Conservation (phyloP, 768 basidiomycete genomes). For the Melanogaster broomeanus region DNA sequence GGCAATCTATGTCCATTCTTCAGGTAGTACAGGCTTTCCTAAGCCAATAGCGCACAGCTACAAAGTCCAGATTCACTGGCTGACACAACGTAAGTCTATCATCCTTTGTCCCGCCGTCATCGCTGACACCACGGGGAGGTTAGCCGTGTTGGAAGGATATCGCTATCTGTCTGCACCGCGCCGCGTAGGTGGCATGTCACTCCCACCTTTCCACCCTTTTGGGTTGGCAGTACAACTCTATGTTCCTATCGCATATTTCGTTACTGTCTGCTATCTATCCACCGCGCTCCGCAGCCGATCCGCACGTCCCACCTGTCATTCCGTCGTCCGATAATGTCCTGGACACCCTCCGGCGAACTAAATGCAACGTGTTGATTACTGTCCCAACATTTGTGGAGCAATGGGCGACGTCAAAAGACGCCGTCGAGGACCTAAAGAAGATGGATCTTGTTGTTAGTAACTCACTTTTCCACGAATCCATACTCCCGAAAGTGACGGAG, state of each 20-base stretch:
- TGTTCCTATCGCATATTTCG: constrained; percentile 25
- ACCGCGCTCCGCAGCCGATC: constrained; percentile 18
- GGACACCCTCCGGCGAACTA: constrained; percentile 7
- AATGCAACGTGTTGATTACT: constrained; percentile 8
- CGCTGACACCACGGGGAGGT: too few species aligned
- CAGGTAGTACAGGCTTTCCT: constrained; percentile 47
- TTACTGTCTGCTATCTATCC: constrained; percentile 34
- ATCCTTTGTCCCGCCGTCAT: neutral
- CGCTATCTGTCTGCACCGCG: constrained; percentile 1
- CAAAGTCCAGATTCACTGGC: constrained; percentile 34
- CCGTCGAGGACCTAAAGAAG: constrained; percentile 18
- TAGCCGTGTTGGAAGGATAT: neutral
- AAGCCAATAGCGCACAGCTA: constrained; percentile 41
- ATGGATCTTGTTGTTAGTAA: constrained; percentile 17
- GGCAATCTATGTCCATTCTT: constrained; percentile 22
- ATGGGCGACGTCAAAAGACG: constrained; percentile 10
- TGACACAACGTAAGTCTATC: constrained; percentile 29
- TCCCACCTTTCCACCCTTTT: constrained; percentile 43
- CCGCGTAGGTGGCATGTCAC: constrained; percentile 29
- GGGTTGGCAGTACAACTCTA: constrained; percentile 35
- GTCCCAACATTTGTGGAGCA: constrained; percentile 23
- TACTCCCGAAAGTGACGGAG: neutral
- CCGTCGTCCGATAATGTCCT: constrained; percentile 24
- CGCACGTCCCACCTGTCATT: constrained; percentile 12
- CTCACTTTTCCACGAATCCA: neutral